phyloP scores from a whole-genome alignment of 306 rosid genomes.

The Trifolium fragiferum region DNA sequence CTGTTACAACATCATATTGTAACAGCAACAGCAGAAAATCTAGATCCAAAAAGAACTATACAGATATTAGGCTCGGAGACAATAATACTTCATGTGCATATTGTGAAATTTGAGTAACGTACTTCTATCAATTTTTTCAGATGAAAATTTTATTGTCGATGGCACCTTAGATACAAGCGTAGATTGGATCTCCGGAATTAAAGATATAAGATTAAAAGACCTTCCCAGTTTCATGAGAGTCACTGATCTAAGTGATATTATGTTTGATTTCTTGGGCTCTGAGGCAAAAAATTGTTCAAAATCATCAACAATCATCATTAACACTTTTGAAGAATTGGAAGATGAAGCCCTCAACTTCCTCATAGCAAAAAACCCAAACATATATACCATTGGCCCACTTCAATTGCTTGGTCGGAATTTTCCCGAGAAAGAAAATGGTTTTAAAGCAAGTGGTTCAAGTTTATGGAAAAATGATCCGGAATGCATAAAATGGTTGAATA shows the following conservation, averaged over 20 bases:
- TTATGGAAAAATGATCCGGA: constrained; percentile 24
- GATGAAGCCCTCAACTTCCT: neutral
- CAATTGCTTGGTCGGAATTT: constrained; percentile 23
- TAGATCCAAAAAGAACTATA: too few relatives aligned
- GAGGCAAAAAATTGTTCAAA: constrained; percentile 5
- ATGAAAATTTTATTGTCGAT: constrained; percentile 5
- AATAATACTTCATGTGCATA: too few relatives aligned
- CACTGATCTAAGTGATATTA: constrained; percentile 13
- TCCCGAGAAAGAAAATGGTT: constrained; percentile 10
- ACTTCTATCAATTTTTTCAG: constrained; percentile 15
- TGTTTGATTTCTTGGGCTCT: constrained; percentile 25
- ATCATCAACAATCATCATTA: constrained; percentile 31
- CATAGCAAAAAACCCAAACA: neutral
- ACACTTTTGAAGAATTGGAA: constrained; percentile 37
- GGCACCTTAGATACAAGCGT: constrained; percentile 15
- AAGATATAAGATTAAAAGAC: constrained; percentile 30
- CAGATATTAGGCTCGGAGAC: too few relatives aligned
- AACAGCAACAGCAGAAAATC: too few relatives aligned
- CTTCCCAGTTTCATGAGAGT: constrained; percentile 35
- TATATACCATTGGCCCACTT: constrained; percentile 32
- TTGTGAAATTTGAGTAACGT: neutral
- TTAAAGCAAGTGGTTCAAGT: constrained; percentile 30
- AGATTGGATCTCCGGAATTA: constrained; percentile 30
- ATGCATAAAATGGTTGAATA: constrained; percentile 32
- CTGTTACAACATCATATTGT: too few relatives aligned